phyloP scores from a whole-genome alignment of 148 eudicot genomes.

The Spergularia marina region DNA sequence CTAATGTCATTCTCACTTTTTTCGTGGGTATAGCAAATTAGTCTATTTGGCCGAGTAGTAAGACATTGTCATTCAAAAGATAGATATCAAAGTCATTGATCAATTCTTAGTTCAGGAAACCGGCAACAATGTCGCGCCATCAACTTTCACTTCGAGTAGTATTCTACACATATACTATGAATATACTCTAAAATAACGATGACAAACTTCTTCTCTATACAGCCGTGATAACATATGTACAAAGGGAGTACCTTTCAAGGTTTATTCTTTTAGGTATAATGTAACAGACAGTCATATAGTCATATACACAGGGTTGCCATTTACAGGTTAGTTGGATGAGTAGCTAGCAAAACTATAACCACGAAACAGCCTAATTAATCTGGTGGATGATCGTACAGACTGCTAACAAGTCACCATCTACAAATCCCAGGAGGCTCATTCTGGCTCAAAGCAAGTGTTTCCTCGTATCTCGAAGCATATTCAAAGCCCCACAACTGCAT shows the following conservation, averaged over 20 bases:
- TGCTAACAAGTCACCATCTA: conserved; percentile 41
- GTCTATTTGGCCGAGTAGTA: no score
- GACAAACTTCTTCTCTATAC: no score
- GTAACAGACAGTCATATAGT: background rate
- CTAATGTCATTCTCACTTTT: no score
- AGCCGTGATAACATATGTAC: conserved; percentile 3
- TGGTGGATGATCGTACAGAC: background rate
- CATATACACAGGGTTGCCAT: conserved; percentile 16
- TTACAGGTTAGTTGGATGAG: conserved; percentile 20
- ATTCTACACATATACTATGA: no score
- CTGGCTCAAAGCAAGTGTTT: conserved; percentile 55
- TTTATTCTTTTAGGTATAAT: background rate
- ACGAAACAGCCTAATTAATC: background rate
- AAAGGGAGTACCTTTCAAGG: conserved; percentile 10
- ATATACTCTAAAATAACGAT: no score
- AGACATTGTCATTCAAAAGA: no score
- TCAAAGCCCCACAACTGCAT: conserved; percentile 95
- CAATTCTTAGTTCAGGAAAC: no score
- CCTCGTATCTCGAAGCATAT: conserved; percentile 78
- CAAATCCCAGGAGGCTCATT: conserved; percentile 81
- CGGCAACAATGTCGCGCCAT: no score
- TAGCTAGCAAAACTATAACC: conserved; percentile 11
- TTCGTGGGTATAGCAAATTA: no score
- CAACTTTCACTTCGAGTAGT: no score
- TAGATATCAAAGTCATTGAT: no score